A percentile compares a stretch with the other conserved stretches of the same genome.
Evolutionary conservation across 75 land plant species (phyloP).

Genomic region (Selaginella tamariscina): DNA sequence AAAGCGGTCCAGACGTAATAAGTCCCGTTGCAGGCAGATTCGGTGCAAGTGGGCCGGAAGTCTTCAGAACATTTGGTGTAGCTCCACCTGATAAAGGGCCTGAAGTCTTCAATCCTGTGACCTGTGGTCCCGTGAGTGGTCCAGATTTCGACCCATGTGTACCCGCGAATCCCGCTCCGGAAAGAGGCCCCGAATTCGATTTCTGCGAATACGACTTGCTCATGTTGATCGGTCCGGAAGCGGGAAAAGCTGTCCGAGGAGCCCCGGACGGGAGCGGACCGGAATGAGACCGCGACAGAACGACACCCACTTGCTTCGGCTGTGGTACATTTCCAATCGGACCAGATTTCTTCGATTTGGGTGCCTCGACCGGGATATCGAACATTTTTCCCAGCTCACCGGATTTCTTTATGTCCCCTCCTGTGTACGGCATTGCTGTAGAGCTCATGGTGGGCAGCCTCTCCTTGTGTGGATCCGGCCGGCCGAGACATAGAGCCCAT

Average conservation of each 20-base stretch:
- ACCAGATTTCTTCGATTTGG: slow-evolving; percentile 43
- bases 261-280: slow-evolving; percentile 27
- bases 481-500: slow-evolving; percentile 70
- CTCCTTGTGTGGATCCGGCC: slow-evolving; percentile 67
- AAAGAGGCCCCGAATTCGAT: slow-evolving; percentile 67
- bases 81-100: slow-evolving; percentile 19
- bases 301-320: slow-evolving; percentile 40
- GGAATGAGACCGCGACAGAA: slow-evolving; percentile 27
- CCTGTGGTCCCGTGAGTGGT: slow-evolving; percentile 19
- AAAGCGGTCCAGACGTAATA: slow-evolving; percentile 48
- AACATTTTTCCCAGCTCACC: slow-evolving; percentile 83
- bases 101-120: slow-evolving; percentile 1
- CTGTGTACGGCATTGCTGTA: slow-evolving; percentile 62
- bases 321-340: slow-evolving; percentile 34
- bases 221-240: slow-evolving; percentile 24
- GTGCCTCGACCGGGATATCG: slow-evolving; percentile 38
- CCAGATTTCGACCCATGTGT: slow-evolving; percentile 32
- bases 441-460: slow-evolving; percentile 49
- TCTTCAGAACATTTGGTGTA: slow-evolving; percentile 26
- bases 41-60: slow-evolving; percentile 49
- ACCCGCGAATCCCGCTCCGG: slow-evolving; percentile 10
- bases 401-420: slow-evolving; percentile 72
- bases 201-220: slow-evolving; percentile 13
- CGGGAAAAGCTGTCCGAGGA: slow-evolving; percentile 20
- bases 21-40: slow-evolving; percentile 41